These are phyloP conservation scores for Hamamelis virginiana DNA, from an alignment of 164 flowering plant genomes.

Conservation along the genomic window DNA sequence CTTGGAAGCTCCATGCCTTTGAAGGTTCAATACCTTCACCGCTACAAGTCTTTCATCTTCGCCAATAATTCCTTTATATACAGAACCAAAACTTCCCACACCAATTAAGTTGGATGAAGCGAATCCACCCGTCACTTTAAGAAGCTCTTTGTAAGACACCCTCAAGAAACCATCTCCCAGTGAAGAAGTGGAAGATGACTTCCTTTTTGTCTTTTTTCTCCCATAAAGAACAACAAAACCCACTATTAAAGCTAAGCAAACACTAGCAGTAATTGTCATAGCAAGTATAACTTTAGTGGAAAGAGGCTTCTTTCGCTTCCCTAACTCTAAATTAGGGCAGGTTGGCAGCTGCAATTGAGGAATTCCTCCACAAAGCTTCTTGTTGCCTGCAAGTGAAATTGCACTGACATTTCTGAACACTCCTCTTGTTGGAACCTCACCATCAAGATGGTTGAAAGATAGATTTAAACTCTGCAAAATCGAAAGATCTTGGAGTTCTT, in stretches of 20 bases:
- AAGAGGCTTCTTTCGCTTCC: background rate
- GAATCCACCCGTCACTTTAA: conserved; percentile 1
- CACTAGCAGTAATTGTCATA: too few species aligned
- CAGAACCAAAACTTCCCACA: conserved; percentile 5
- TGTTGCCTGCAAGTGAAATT: background rate
- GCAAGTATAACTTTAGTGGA: too few species aligned
- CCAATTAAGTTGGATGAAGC: conserved; percentile 7
- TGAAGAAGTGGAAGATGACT: background rate
- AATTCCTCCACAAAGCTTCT: background rate
- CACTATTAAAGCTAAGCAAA: too few species aligned
- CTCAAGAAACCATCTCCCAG: background rate
- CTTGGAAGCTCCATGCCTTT: conserved; percentile 8
- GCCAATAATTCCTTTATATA: background rate
- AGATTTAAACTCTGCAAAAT: background rate
- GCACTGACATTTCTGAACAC: background rate
- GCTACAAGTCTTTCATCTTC: background rate
- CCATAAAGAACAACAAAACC: too few species aligned
- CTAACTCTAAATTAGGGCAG: background rate
- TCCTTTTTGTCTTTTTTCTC: background rate
- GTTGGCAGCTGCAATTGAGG: background rate
- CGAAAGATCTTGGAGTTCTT: background rate
- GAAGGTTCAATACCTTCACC: conserved; percentile 8
- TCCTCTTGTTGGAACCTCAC: background rate
- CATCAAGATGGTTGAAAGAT: conserved; percentile 3
- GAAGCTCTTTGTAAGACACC: background rate